Evolutionary conservation across 768 basidiomycete species (phyloP).

Genomic region (Termitomyces sp.): DNA sequence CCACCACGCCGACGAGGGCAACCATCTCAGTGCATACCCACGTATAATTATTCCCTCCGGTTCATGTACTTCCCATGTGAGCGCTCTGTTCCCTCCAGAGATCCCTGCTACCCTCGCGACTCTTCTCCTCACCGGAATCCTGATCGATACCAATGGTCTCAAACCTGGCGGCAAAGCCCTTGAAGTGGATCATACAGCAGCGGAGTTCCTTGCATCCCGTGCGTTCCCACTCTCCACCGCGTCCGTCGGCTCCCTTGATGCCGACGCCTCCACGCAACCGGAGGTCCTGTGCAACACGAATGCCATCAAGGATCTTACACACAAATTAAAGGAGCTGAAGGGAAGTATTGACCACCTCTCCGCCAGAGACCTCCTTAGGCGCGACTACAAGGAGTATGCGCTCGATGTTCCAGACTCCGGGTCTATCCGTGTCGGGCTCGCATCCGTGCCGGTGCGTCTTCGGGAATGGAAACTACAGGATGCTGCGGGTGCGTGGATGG

Average conservation of each 20-base stretch:
- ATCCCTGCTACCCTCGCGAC: slow-evolving; percentile 64
- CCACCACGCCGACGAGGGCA: slow-evolving; percentile 85
- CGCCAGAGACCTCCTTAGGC: slow-evolving; percentile 72
- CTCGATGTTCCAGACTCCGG: slow-evolving; percentile 33
- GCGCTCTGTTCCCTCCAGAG: slow-evolving; percentile 26
- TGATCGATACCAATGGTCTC: slow-evolving; percentile 85
- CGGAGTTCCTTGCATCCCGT: slow-evolving; percentile 54
- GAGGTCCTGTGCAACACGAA: slow-evolving; percentile 31
- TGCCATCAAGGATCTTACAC: slow-evolving; percentile 44
- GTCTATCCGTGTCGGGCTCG: slow-evolving; percentile 66
- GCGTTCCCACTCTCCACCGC: slow-evolving; percentile 21
- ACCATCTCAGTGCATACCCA: slow-evolving; percentile 60
- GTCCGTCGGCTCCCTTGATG: slow-evolving; percentile 7
- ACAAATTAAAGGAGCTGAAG: slow-evolving; percentile 54
- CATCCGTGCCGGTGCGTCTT: slow-evolving; percentile 75
- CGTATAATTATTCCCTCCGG: slow-evolving; percentile 68
- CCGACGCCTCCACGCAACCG: slow-evolving; percentile 11
- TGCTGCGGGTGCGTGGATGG: slow-evolving; percentile 52
- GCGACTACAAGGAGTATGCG: slow-evolving; percentile 94
- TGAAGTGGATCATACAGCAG: slow-evolving; percentile 61
- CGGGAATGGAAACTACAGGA: slow-evolving; percentile 46
- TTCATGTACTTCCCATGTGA: slow-evolving; percentile 68
- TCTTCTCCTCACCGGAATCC: slow-evolving; percentile 73
- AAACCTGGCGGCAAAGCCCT: slow-evolving; percentile 51
- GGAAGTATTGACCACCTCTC: slow-evolving; percentile 58